Conservation (phyloP, 2,329 filamentous ascomycete genomes). For the Hypoxylon sp. region DNA sequence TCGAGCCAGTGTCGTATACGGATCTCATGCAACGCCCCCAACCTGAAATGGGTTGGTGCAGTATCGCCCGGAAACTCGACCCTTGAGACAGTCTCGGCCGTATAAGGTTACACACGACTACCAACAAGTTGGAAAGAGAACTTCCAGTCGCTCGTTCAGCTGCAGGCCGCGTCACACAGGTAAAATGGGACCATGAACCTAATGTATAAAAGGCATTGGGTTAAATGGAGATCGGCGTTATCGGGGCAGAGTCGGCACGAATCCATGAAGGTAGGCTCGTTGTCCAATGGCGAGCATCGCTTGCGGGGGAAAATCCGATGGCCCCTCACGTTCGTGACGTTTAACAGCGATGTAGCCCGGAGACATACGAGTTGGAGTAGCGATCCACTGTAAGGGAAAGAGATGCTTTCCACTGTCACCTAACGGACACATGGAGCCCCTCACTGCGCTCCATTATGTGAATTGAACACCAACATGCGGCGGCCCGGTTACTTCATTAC, state of each 20-base stretch:
- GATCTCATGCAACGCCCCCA: slow-evolving; percentile 56
- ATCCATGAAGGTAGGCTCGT: slow-evolving; percentile 40
- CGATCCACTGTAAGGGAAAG: slow-evolving; percentile 2
- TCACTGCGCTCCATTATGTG: slow-evolving; percentile 24
- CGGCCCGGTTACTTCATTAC: neutral
- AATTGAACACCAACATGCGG: slow-evolving; percentile 14
- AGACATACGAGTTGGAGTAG: slow-evolving; percentile 18
- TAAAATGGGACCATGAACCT: slow-evolving; percentile 41
- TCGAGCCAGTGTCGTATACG: slow-evolving; percentile 53
- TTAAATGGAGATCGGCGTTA: slow-evolving; percentile 54
- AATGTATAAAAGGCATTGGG: slow-evolving; percentile 53
- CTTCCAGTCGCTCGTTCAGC: slow-evolving; percentile 32
- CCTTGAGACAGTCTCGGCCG: slow-evolving; percentile 46
- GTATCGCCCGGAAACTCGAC: slow-evolving; percentile 50
- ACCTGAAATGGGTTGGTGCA: slow-evolving; percentile 50
- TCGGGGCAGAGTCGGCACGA: slow-evolving; percentile 55
- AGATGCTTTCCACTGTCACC: neutral
- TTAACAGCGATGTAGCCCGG: slow-evolving; percentile 24
- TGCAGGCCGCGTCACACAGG: neutral
- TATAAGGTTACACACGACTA: slow-evolving; percentile 55
- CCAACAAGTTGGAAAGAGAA: slow-evolving; percentile 53
- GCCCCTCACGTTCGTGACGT: slow-evolving; percentile 10
- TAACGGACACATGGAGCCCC: neutral
- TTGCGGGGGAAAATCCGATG: slow-evolving; percentile 6
- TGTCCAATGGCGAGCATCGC: slow-evolving; percentile 39